Percentiles rank a stretch among this genome's conserved stretches.
These are phyloP conservation scores for Hypoxylon sp. DNA, from an alignment of 2,329 filamentous ascomycete species.

Conservation along the genomic window DNA sequence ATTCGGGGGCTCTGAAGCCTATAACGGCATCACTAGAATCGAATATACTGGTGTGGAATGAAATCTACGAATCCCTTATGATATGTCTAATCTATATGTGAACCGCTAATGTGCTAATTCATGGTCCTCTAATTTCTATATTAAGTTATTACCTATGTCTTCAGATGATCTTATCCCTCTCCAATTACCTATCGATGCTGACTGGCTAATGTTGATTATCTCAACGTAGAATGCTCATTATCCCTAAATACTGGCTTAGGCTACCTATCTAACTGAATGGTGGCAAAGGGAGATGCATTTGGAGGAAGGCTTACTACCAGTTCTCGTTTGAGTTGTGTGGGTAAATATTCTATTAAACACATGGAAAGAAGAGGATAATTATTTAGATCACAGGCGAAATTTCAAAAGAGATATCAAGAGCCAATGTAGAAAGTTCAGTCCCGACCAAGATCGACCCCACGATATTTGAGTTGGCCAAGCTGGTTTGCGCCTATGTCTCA, in stretches of 20 bases:
- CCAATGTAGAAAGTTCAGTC: neutral
- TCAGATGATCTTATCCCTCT: too few species aligned
- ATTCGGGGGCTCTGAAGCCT: neutral
- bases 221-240: too few species aligned
- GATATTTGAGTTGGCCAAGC: neutral
- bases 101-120: slow-evolving; percentile 1
- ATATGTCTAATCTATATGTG: slow-evolving; percentile 1
- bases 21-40: slow-evolving; percentile 17
- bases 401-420: neutral
- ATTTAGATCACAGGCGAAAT: neutral
- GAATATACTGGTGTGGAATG: slow-evolving; percentile 36
- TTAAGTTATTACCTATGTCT: neutral
- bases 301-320: too few species aligned
- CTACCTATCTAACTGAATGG: too few species aligned
- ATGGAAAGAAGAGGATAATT: neutral
- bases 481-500: neutral
- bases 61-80: slow-evolving; percentile 25
- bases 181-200: too few species aligned
- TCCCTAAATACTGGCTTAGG: too few species aligned
- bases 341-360: too few species aligned
- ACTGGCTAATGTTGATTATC: too few species aligned
- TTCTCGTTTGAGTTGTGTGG: too few species aligned
- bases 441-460: neutral
- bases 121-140: neutral
- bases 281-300: too few species aligned